These are phyloP conservation scores for Scopulariopsis brevicaulis DNA, from an alignment of 2,329 filamentous ascomycete species.

Conservation along the genomic window DNA sequence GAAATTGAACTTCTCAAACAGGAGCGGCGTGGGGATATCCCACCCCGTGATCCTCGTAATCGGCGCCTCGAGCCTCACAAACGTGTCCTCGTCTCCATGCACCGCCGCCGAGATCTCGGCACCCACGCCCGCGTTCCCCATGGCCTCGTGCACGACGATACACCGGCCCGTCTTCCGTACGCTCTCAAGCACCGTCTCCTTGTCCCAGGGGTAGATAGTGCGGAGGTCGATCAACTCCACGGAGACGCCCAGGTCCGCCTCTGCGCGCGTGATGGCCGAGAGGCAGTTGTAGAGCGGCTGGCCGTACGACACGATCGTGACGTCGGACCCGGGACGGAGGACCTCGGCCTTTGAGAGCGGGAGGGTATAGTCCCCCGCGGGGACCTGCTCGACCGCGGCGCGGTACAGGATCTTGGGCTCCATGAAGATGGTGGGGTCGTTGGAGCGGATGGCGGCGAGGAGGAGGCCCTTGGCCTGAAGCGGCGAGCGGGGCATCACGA, in stretches of 20 bases:
- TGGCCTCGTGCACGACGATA: constrained; percentile 84
- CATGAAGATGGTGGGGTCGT: constrained; percentile 86
- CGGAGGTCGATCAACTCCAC: constrained; percentile 81
- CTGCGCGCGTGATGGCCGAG: constrained; percentile 61
- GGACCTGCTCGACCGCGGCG: constrained; percentile 85
- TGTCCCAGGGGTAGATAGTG: constrained; percentile 88
- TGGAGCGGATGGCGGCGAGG: constrained; percentile 63
- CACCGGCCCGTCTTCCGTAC: constrained; percentile 80
- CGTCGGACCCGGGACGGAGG: constrained; percentile 64
- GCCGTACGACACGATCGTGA: constrained; percentile 82
- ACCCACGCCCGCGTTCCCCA: constrained; percentile 81
- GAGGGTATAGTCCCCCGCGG: constrained; percentile 67
- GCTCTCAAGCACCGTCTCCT: constrained; percentile 66
- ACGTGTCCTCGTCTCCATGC: constrained; percentile 66
- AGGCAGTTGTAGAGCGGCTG: constrained; percentile 80
- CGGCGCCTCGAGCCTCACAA: constrained; percentile 73
- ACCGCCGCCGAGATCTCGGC: constrained; percentile 83
- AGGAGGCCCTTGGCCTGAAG: constrained; percentile 81
- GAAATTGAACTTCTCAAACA: constrained; percentile 71
- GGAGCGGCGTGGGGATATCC: constrained; percentile 71
- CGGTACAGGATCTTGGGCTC: constrained; percentile 91
- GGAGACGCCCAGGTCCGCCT: constrained; percentile 64
- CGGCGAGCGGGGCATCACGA: constrained; percentile 78
- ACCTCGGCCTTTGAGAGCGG: constrained; percentile 80
- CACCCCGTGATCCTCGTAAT: constrained; percentile 80